Evolutionary conservation across 306 rosid genomes (phyloP), one percentile per base, ranked within the genome.

Genomic region (Potentilla sterilis): DNA sequence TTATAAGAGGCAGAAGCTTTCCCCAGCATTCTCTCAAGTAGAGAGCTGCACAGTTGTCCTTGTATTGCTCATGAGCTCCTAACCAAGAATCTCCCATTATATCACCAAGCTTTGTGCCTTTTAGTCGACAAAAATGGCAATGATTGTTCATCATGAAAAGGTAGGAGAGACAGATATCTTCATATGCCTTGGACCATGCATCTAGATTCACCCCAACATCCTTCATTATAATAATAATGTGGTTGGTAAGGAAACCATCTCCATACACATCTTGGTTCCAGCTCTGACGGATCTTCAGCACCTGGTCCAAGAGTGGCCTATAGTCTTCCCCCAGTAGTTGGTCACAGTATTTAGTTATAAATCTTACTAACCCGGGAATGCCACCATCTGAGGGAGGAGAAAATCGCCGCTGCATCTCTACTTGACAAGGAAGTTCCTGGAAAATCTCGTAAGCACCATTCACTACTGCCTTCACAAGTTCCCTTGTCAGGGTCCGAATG

Each of bases 61-160:
- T 87, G 81, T 89, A 96, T 75, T 96, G 91, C 72, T 80, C 92
- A 77, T 96, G 93, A 72, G 93, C 91, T 66, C 49, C 73, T 77
- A 96, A 76, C 99, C 98, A 92, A 58, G 90, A 77, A 34, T 90
- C 89, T 41, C 99, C 97, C 97, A 92, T 89, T 85, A 86, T 72
- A 28, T 84, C 85, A 18, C 99, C 97, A 19, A 92, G 86, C 79
- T 70, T 72, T 65, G 90, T 86, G 58, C 89, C 97, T 81, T 69
- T 86, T 71, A 90, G 78, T 63, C 83, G 87, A 82, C 81, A 70
- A 74, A 95, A 89, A 81, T 92, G 91, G 62, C 91, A 92, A 74
- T 95, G 98, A 64, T 92, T 90, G 71, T 92, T 95, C 98, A 95
- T 95, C 97, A 95, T 95, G 83, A 92, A 95, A 57, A 87, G 67